phyloP scores from a whole-genome alignment of 139 green algal genomes.

The Microglena sp. region DNA sequence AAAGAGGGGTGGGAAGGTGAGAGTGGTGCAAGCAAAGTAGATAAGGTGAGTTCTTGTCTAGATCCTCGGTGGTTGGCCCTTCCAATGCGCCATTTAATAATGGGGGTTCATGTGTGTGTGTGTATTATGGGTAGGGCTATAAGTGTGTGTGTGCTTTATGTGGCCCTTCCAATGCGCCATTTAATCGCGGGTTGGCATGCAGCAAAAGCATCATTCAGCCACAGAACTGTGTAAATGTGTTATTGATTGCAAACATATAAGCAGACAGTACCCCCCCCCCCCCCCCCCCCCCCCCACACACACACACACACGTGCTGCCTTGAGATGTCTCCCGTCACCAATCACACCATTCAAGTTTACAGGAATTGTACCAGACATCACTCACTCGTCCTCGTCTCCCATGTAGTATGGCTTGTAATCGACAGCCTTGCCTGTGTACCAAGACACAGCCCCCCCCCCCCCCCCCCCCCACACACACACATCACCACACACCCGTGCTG shows the following conservation, averaged over 20 bases:
- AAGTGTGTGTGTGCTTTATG: no score
- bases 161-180: not conserved
- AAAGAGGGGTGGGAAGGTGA: conserved; percentile 8
- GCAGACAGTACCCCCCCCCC: not conserved
- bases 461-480: not conserved
- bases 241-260: not conserved
- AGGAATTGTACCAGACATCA: not conserved
- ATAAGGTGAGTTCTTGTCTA: not conserved
- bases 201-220: no score
- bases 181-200: not conserved
- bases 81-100: not conserved
- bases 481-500: not conserved
- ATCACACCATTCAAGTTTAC: not conserved
- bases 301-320: not conserved
- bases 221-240: no score
- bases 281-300: not conserved
- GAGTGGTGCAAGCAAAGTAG: not conserved
- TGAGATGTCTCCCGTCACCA: no score
- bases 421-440: not conserved
- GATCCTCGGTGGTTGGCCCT: not conserved
- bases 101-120: no score
- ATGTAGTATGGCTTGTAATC: not conserved
- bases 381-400: conserved; percentile 13
- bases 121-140: no score
- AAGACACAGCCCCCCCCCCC: not conserved